These are phyloP conservation scores for Kodamaea arcana DNA, from an alignment of 1,139 yeast genomes.

Conservation along the genomic window DNA sequence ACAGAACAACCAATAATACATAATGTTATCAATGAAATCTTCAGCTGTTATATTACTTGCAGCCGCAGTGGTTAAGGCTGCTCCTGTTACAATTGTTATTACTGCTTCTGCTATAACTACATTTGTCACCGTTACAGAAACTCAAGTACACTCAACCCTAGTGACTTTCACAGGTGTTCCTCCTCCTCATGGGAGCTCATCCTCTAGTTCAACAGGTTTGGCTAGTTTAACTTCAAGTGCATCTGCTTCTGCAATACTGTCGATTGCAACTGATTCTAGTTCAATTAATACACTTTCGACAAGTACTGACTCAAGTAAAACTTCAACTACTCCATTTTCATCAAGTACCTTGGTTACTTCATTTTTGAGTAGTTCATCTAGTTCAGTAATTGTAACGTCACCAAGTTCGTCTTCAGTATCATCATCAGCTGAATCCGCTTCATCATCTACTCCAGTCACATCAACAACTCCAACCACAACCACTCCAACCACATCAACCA, in stretches of 20 bases:
- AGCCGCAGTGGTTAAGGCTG: slow-evolving; percentile 20
- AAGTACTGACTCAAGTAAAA: not conserved
- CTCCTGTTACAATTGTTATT: slow-evolving; percentile 26
- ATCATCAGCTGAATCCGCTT: not conserved
- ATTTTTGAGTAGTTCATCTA: not conserved
- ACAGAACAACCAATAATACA: too few relatives aligned
- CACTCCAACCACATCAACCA: slow-evolving; percentile 8
- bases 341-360: not conserved
- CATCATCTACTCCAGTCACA: too few relatives aligned
- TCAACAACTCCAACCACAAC: slow-evolving; percentile 5
- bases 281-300: not conserved
- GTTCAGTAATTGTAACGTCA: not conserved
- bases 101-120: slow-evolving; percentile 32
- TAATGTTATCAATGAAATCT: too few relatives aligned
- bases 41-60: slow-evolving; percentile 11
- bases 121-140: slow-evolving; percentile 14
- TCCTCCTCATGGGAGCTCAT: not conserved
- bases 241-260: not conserved
- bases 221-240: not conserved
- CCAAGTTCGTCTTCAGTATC: not conserved
- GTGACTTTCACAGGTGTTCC: slow-evolving; percentile 1
- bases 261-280: not conserved
- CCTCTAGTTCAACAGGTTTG: not conserved
- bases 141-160: slow-evolving; percentile 1
- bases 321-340: not conserved